Evolutionary conservation across 345 rosid species (phyloP).

Genomic region (Lagerstroemia speciosa): DNA sequence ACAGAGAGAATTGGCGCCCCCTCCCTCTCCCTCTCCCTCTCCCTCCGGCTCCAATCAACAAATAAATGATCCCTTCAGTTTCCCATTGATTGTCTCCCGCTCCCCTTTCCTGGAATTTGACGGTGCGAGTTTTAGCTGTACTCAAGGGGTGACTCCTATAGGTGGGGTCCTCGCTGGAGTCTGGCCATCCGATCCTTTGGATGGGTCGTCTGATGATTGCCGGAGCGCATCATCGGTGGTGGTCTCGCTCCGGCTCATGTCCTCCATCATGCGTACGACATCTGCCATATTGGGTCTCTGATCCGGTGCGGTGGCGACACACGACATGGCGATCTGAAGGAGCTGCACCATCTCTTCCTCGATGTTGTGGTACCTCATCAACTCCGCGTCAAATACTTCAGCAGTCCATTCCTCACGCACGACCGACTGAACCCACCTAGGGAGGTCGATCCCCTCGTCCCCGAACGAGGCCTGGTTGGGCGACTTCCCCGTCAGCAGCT

Average conservation of each 20-base stretch:
- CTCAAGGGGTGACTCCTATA: constrained; percentile 38
- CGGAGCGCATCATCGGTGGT: constrained; percentile 61
- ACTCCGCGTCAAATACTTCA: constrained; percentile 85
- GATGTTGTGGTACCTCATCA: constrained; percentile 76
- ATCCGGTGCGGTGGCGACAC: constrained; percentile 80
- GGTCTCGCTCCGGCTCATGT: constrained; percentile 59
- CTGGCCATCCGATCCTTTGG: constrained; percentile 82
- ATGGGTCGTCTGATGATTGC: constrained; percentile 94
- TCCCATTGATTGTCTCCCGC: constrained; percentile 1
- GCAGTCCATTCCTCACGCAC: constrained; percentile 99
- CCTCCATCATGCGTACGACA: constrained; percentile 87
- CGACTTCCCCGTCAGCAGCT: constrained; percentile 81
- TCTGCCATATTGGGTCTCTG: constrained; percentile 82
- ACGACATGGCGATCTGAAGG: constrained; percentile 87
- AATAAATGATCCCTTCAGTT: too few relatives aligned
- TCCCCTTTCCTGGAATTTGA: background rate
- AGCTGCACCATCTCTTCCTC: constrained; percentile 99
- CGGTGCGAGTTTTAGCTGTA: too few relatives aligned
- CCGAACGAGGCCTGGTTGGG: constrained; percentile 93
- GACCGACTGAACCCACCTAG: constrained; percentile 95
- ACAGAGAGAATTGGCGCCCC: too few relatives aligned
- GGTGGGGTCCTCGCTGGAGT: constrained; percentile 79
- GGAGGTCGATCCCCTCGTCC: constrained; percentile 92
- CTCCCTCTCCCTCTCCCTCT: too few relatives aligned
- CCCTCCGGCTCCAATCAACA: too few relatives aligned